Percentiles rank a stretch among this genome's conserved stretches.
phyloP scores from a whole-genome alignment of 2,329 filamentous ascomycete species.

The Chrysoporthe deuterocubensis region DNA sequence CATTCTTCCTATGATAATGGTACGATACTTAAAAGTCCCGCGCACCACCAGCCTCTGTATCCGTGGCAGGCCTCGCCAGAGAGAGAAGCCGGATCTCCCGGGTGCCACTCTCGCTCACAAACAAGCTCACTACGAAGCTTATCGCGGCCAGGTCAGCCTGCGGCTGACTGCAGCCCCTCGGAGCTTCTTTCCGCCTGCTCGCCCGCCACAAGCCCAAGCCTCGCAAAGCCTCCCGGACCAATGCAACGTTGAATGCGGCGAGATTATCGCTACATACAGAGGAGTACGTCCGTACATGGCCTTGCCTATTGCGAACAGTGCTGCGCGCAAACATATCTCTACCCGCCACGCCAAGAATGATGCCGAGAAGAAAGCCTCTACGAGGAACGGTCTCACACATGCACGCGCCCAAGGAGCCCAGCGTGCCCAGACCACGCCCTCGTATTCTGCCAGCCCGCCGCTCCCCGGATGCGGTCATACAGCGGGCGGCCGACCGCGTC shows the following conservation, averaged over 20 bases:
- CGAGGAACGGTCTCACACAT: too few relatives aligned
- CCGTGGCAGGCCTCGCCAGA: not conserved
- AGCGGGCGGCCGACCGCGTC: too few relatives aligned
- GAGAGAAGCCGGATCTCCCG: not conserved
- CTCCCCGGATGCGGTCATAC: too few relatives aligned
- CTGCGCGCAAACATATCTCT: too few relatives aligned
- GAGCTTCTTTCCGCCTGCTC: not conserved
- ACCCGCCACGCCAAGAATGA: too few relatives aligned
- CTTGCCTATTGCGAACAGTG: too few relatives aligned
- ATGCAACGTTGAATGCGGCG: not conserved
- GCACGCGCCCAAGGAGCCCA: too few relatives aligned
- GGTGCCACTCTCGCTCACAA: not conserved
- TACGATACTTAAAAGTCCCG: not conserved
- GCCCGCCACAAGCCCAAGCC: not conserved
- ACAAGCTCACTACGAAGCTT: not conserved
- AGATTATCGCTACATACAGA: too few relatives aligned
- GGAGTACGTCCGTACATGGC: too few relatives aligned
- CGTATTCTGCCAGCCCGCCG: too few relatives aligned
- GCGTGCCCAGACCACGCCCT: too few relatives aligned
- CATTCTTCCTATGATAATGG: not conserved
- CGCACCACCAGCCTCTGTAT: not conserved
- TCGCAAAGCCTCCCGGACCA: not conserved
- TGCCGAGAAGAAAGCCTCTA: too few relatives aligned
- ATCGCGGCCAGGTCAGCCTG: not conserved
- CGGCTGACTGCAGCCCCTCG: conserved; percentile 3